Evolutionary conservation across 163 green algal genomes (phyloP).

Genomic region (Chlorella variabilis): DNA sequence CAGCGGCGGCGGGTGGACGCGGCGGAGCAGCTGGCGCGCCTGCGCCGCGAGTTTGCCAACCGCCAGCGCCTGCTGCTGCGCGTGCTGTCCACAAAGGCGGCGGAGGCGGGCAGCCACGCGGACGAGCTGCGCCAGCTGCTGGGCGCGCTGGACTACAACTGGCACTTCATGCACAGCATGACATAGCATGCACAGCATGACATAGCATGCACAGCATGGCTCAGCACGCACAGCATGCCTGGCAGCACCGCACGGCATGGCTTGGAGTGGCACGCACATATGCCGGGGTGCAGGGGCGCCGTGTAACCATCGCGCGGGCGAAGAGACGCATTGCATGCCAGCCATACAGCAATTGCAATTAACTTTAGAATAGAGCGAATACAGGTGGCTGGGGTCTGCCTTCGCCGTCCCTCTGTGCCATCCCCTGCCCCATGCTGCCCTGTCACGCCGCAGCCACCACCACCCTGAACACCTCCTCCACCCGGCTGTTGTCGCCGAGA

Average conservation of each 20-base stretch:
- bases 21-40: background rate
- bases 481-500: no score
- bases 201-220: no score
- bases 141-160: slow-evolving; percentile 9
- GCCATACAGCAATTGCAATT: no score
- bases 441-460: background rate
- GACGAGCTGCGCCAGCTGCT: slow-evolving; percentile 38
- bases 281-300: no score
- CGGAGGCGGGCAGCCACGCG: slow-evolving; percentile 29
- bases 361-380: no score
- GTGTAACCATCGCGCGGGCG: no score
- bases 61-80: slow-evolving; percentile 37
- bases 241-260: no score
- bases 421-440: background rate
- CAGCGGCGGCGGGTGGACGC: background rate
- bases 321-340: no score
- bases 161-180: slow-evolving; percentile 6
- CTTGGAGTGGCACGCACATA: no score
- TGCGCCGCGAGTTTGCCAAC: slow-evolving; percentile 4
- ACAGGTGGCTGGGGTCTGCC: no score
- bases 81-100: slow-evolving; percentile 34
- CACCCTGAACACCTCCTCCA: slow-evolving; percentile 24
- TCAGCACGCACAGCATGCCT: no score
- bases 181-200: background rate
- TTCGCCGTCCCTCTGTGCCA: no score